These are phyloP conservation scores for Skeletonema marinoi DNA, from an alignment of 108 stramenopile genomes.

Conservation along the genomic window DNA sequence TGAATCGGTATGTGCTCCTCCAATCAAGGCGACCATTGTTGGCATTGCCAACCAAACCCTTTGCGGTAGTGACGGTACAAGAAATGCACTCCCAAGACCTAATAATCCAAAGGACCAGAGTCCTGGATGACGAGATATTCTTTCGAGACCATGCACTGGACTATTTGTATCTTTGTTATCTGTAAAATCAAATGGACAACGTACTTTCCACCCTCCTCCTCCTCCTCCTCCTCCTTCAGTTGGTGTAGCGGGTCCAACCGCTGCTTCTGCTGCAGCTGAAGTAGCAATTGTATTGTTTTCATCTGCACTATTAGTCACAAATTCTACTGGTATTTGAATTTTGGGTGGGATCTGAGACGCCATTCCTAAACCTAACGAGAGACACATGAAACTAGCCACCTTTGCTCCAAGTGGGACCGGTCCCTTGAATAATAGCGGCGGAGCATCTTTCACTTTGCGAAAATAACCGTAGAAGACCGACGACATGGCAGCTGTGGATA, in stretches of 20 bases:
- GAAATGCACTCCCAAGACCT: constrained; percentile 63
- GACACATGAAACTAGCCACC: constrained; percentile 46
- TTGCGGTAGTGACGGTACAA: constrained; percentile 64
- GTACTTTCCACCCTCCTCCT: constrained; percentile 67
- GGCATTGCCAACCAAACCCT: constrained; percentile 78
- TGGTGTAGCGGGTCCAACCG: background rate
- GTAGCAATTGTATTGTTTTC: constrained; percentile 4
- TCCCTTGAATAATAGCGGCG: constrained; percentile 37
- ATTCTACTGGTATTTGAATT: constrained; percentile 80
- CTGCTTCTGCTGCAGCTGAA: background rate
- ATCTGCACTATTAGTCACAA: constrained; percentile 11
- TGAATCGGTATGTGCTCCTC: constrained; percentile 84
- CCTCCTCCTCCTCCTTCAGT: background rate
- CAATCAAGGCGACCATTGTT: constrained; percentile 73
- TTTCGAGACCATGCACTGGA: constrained; percentile 64
- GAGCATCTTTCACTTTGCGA: constrained; percentile 45
- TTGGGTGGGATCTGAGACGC: constrained; percentile 79
- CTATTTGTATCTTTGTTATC: constrained; percentile 29
- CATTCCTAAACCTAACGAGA: constrained; percentile 71
- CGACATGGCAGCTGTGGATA: constrained; percentile 77
- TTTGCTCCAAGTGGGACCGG: constrained; percentile 26
- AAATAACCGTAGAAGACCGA: constrained; percentile 77
- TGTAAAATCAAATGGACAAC: constrained; percentile 92
- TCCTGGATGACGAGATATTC: constrained; percentile 86
- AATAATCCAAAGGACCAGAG: constrained; percentile 84